Percentiles rank a stretch among this genome's conserved stretches.
Evolutionary conservation across 129 eudicot genomes (phyloP).

Genomic region (Rutidosis leptorrhynchoides): DNA sequence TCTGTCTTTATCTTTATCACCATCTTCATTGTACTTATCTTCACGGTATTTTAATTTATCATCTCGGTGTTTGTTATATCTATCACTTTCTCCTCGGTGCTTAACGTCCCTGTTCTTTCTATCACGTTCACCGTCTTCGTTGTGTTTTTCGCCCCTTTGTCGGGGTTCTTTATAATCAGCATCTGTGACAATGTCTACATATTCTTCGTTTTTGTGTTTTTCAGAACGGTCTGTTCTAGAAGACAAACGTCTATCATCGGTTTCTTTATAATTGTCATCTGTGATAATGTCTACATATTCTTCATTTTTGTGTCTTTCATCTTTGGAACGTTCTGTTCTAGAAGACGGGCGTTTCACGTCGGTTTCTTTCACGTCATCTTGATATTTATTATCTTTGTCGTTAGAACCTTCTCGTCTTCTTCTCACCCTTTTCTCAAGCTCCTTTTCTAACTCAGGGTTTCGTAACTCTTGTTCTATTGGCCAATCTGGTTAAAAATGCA

Average conservation of each 20-base stretch:
- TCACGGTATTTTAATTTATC: slow-evolving; percentile 55
- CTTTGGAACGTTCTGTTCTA: slow-evolving; percentile 52
- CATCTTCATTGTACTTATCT: too few species aligned
- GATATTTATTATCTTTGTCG: slow-evolving; percentile 46
- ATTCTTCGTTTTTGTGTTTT: slow-evolving; percentile 43
- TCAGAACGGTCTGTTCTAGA: slow-evolving; percentile 45
- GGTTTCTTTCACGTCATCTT: slow-evolving; percentile 45
- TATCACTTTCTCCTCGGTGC: slow-evolving; percentile 52
- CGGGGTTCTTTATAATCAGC: slow-evolving; percentile 25
- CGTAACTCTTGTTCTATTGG: slow-evolving; percentile 53
- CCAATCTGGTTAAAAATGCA: slow-evolving; percentile 43
- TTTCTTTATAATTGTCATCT: slow-evolving; percentile 29
- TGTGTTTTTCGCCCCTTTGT: slow-evolving; percentile 40
- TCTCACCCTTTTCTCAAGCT: slow-evolving; percentile 60
- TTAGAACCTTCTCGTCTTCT: slow-evolving; percentile 66
- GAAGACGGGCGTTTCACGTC: slow-evolving; percentile 43
- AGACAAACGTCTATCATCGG: slow-evolving; percentile 41
- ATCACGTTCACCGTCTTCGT: slow-evolving; percentile 50
- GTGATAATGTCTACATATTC: slow-evolving; percentile 25
- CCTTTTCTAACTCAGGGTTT: slow-evolving; percentile 73
- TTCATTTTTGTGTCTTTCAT: slow-evolving; percentile 43
- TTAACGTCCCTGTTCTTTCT: slow-evolving; percentile 48
- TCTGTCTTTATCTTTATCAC: slow-evolving; percentile 44
- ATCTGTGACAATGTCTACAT: slow-evolving; percentile 22
- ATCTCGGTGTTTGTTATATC: slow-evolving; percentile 46